A percentile compares a stretch with the other conserved stretches of the same genome.
phyloP scores from a whole-genome alignment of 2,329 filamentous ascomycete species.

The Zasmidium citrigriseum region DNA sequence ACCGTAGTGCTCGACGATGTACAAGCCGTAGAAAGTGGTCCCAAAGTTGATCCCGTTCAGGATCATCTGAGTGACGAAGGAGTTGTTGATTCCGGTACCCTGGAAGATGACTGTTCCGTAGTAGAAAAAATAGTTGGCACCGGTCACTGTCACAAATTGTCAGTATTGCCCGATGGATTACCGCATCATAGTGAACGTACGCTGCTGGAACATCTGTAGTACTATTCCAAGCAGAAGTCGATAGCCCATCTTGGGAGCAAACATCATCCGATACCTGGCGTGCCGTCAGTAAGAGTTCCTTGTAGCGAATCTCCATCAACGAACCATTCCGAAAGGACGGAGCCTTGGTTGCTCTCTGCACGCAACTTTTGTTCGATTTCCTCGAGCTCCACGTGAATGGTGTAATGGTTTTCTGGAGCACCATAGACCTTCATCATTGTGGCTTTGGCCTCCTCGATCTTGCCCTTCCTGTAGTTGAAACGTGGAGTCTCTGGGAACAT shows the following conservation, averaged over 20 bases:
- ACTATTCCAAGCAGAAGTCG: conserved; percentile 63
- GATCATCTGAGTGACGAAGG: conserved; percentile 47
- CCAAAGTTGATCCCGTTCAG: conserved; percentile 48
- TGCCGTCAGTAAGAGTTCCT: conserved; percentile 49
- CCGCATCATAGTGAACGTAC: no score
- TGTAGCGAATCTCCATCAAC: conserved; percentile 39
- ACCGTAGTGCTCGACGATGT: conserved; percentile 49
- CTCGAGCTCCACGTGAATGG: conserved; percentile 52
- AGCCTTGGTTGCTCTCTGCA: conserved; percentile 47
- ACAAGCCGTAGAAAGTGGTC: conserved; percentile 47
- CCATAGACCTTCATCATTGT: conserved; percentile 59
- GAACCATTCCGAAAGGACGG: conserved; percentile 57
- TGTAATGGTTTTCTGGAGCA: conserved; percentile 56
- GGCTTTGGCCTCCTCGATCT: conserved; percentile 49
- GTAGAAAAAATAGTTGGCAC: conserved; percentile 61
- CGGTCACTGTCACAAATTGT: conserved; percentile 56
- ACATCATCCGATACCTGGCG: conserved; percentile 47
- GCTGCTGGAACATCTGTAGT: conserved; percentile 54
- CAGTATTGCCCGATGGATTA: conserved; percentile 53
- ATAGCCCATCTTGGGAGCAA: conserved; percentile 66
- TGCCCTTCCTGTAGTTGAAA: conserved; percentile 58
- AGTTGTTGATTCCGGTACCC: conserved; percentile 38
- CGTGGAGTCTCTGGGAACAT: conserved; percentile 60
- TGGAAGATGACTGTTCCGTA: conserved; percentile 45
- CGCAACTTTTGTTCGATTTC: conserved; percentile 60